Percentiles rank a stretch among this genome's conserved stretches.
Conservation (phyloP, 2,329 filamentous ascomycete species). For the Balansia obtecta region DNA sequence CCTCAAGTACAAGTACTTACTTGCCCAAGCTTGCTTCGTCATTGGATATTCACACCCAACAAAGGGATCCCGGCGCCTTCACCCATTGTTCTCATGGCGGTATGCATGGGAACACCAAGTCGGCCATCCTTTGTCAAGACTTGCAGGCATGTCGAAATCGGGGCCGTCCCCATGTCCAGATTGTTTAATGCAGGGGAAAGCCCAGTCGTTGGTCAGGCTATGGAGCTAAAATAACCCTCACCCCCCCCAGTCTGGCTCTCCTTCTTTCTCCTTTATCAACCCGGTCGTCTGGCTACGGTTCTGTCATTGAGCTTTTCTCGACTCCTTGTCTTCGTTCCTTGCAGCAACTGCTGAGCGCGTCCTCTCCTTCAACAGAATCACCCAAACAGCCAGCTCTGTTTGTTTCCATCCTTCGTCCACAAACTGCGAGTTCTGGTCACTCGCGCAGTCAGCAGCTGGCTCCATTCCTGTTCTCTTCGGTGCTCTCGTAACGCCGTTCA, state of each 20-base stretch:
- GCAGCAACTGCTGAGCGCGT: slow-evolving; percentile 21
- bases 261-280: slow-evolving; percentile 7
- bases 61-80: neutral
- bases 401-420: slow-evolving; percentile 19
- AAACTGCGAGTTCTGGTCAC: slow-evolving; percentile 12
- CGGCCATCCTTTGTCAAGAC: neutral
- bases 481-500: slow-evolving; percentile 22
- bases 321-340: slow-evolving; percentile 4
- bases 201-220: neutral
- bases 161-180: neutral
- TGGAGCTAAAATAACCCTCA: neutral
- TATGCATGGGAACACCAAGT: neutral
- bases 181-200: neutral
- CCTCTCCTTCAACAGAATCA: slow-evolving; percentile 17
- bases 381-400: slow-evolving; percentile 16
- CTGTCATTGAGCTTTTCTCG: slow-evolving; percentile 5
- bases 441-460: slow-evolving; percentile 10
- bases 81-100: neutral
- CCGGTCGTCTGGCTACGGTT: slow-evolving; percentile 5
- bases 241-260: neutral
- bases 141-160: neutral
- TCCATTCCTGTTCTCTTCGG: slow-evolving; percentile 15
- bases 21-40: neutral
- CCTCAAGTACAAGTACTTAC: too few relatives aligned
- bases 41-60: neutral